A percentile compares a stretch with the other conserved stretches of the same genome.
Evolutionary conservation across 768 basidiomycete species (phyloP).

Genomic region (Tulasnella sp.): DNA sequence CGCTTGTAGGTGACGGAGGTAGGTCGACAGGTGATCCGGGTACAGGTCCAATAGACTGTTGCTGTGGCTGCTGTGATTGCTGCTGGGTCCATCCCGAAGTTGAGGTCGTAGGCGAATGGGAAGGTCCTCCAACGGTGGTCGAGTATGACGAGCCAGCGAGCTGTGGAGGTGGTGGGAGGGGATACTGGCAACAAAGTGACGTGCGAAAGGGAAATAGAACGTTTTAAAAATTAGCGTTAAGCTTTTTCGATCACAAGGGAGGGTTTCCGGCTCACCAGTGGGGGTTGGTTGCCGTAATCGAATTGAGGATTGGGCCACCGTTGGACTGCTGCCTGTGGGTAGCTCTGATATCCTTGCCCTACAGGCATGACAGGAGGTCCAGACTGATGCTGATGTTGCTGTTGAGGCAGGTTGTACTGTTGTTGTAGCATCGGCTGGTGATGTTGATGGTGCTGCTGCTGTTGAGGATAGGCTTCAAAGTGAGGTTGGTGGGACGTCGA

Average conservation of each 20-base stretch:
- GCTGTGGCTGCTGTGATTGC: no score
- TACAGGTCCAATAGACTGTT: conserved; percentile 4
- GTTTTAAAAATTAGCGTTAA: not conserved
- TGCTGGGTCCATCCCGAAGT: not conserved
- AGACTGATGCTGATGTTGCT: not conserved
- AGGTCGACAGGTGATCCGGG: not conserved
- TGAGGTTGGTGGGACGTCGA: no score
- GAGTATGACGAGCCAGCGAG: not conserved
- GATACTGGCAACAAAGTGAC: conserved; percentile 1
- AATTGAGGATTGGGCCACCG: conserved; percentile 12
- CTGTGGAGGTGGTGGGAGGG: not conserved
- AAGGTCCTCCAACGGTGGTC: not conserved
- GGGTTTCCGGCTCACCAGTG: not conserved
- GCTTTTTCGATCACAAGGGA: not conserved
- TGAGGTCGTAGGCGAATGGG: not conserved
- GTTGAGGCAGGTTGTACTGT: not conserved
- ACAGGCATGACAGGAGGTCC: not conserved
- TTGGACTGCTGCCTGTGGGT: not conserved
- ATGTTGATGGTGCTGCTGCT: conserved; percentile 1
- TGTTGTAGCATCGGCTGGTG: not conserved
- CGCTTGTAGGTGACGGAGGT: conserved; percentile 3
- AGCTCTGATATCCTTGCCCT: not conserved
- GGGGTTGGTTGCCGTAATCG: not conserved
- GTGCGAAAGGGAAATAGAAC: no score
- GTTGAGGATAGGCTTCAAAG: not conserved